Evolutionary conservation across 108 stramenopile species (phyloP), one percentile per base, ranked within the genome.

Genomic region (Skeletonema potamos): DNA sequence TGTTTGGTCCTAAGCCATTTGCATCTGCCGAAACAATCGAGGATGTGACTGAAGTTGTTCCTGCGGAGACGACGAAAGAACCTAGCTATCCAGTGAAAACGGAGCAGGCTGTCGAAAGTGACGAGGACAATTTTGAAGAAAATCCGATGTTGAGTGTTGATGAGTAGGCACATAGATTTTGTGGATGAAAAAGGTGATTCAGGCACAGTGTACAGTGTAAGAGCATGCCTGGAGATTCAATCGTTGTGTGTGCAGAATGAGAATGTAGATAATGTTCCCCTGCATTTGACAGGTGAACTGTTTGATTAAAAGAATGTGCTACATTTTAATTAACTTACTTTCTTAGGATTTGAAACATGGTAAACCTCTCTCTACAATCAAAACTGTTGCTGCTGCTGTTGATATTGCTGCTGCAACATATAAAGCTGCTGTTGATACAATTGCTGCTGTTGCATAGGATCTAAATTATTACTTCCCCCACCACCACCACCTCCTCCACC

Each of bases 1-100:
- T 86, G 22, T 66, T 88, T 27, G 89, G 89, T 1, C 89, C 89
- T 7, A 66, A 63, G 24, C 81, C 89, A 10, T 85, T 84, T 62
- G 62, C 70, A 28, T 73, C 83, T 17, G 86, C 89, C 7, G 83
- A 83, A 39, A 32, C 32, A 20, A 22, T 48, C 30, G 51, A 67
- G 15, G 13, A 15, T 0, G 41, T 32, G 17, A 28, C 0, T n/a
- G 54, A 67, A 26, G 51, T 20, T 48, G 6, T 11, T 1, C n/a
- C n/a, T n/a, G n/a, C n/a, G 72, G 55, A 39, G 34, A 68, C n/a
- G 37, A 26, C 17, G 26, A 56, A 58, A 56, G 55, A 26, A 28
- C 4, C 55, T 15, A 15, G 12, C 15, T 3, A 13, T 39, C 37
- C 37, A 13, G 12, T 39, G 37, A 39, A 15, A 3, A 15, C 37